phyloP scores from a whole-genome alignment of 106 monocot species.

The Acorus calamus region DNA sequence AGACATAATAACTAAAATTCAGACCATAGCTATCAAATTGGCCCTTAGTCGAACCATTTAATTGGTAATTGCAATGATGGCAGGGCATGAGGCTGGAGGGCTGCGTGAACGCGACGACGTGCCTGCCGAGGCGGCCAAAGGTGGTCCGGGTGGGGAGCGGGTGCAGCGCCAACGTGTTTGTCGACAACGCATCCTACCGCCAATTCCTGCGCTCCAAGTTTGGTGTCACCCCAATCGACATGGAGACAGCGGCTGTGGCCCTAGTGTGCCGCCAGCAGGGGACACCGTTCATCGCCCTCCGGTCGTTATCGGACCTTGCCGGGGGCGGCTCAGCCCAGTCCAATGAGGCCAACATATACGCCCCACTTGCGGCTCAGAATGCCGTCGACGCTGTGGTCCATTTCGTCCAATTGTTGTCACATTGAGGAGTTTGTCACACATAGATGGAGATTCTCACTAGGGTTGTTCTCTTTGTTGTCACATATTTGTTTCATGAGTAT shows the following conservation, averaged over 20 bases:
- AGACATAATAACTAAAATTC: too few species aligned
- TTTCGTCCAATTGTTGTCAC: constrained; percentile 16
- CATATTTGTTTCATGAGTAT: too few species aligned
- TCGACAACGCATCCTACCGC: constrained; percentile 52
- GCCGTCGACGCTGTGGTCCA: constrained; percentile 23
- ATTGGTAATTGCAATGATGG: too few species aligned
- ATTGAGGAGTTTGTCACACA: background rate
- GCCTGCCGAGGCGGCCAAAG: constrained; percentile 18
- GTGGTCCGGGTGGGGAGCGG: constrained; percentile 30
- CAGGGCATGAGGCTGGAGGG: constrained; percentile 20
- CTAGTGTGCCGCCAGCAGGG: constrained; percentile 32
- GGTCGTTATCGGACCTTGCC: constrained; percentile 54
- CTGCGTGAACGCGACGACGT: constrained; percentile 41
- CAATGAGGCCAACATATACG: constrained; percentile 31
- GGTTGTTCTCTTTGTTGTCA: too few species aligned
- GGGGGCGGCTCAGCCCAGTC: constrained; percentile 48
- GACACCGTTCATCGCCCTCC: constrained; percentile 33
- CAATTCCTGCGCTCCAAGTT: constrained; percentile 35
- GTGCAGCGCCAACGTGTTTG: constrained; percentile 27
- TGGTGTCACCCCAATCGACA: constrained; percentile 33
- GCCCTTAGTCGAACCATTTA: too few species aligned
- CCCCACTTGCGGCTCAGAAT: constrained; percentile 29
- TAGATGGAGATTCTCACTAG: too few species aligned
- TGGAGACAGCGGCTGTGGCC: constrained; percentile 51
- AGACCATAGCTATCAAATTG: too few species aligned